Evolutionary conservation across 495 filamentous ascomycete species (phyloP).

Genomic region (Corynascus novoguineensis): DNA sequence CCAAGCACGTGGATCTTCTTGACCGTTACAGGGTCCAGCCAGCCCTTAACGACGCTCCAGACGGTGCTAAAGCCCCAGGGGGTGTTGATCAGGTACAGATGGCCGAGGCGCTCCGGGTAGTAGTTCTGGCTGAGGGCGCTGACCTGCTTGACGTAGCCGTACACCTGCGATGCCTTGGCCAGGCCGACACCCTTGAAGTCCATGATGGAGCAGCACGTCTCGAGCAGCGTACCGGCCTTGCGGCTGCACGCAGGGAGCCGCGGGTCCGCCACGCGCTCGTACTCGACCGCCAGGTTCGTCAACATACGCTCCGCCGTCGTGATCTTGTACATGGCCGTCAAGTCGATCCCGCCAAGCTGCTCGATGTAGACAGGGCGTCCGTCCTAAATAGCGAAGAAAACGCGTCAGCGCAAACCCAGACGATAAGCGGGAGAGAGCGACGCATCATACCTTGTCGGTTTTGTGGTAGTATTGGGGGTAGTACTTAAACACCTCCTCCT

Average conservation of each 20-base stretch:
- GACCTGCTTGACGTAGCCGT: slow-evolving; percentile 63
- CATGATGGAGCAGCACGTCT: slow-evolving; percentile 97
- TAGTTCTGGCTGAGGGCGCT: slow-evolving; percentile 82
- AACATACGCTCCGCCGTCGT: slow-evolving; percentile 91
- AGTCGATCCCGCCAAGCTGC: slow-evolving; percentile 88
- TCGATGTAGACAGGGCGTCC: slow-evolving; percentile 96
- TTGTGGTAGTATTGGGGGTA: slow-evolving; percentile 99
- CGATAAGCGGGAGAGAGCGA: background rate
- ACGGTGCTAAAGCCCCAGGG: slow-evolving; percentile 86
- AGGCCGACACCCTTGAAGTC: slow-evolving; percentile 92
- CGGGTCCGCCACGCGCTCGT: slow-evolving; percentile 91
- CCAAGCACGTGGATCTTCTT: slow-evolving; percentile 92
- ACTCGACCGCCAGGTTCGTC: slow-evolving; percentile 90
- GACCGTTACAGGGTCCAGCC: slow-evolving; percentile 94
- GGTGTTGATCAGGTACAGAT: slow-evolving; percentile 94
- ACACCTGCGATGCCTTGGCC: slow-evolving; percentile 69
- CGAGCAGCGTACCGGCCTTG: slow-evolving; percentile 80
- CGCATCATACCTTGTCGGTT: slow-evolving; percentile 75
- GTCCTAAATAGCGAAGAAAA: slow-evolving; percentile 53
- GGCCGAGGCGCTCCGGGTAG: slow-evolving; percentile 87
- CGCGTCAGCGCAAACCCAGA: background rate
- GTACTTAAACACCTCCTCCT: slow-evolving; percentile 79
- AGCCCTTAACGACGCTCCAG: slow-evolving; percentile 80
- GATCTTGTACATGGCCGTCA: slow-evolving; percentile 80
- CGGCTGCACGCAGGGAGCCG: slow-evolving; percentile 92